phyloP scores from a whole-genome alignment of 108 stramenopile species.

The Conticribra weissflogii region DNA sequence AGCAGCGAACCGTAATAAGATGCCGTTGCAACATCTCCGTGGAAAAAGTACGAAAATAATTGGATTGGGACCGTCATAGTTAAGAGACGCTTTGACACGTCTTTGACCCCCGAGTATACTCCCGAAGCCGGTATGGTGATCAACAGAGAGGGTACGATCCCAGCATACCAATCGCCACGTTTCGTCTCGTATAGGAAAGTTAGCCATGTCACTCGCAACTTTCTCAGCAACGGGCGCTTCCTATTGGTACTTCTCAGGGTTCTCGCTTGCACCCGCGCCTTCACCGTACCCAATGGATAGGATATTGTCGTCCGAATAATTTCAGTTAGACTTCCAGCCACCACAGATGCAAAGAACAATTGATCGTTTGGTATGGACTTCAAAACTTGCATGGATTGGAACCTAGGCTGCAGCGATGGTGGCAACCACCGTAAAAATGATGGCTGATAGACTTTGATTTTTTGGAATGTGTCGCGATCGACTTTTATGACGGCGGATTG shows the following conservation, averaged over 20 bases:
- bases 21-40: constrained; percentile 3
- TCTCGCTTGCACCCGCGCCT: constrained; percentile 69
- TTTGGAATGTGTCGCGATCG: constrained; percentile 43
- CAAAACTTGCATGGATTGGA: constrained; percentile 52
- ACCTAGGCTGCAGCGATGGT: constrained; percentile 43
- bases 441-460: constrained; percentile 32
- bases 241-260: constrained; percentile 31
- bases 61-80: constrained; percentile 40
- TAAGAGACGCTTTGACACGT: constrained; percentile 68
- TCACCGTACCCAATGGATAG: constrained; percentile 79
- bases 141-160: constrained; percentile 69
- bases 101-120: constrained; percentile 78
- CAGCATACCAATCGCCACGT: constrained; percentile 77
- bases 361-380: constrained; percentile 71
- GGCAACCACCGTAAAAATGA: constrained; percentile 40
- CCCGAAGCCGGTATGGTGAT: constrained; percentile 82
- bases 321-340: constrained; percentile 75
- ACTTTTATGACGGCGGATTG: constrained; percentile 29
- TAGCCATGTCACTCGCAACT: constrained; percentile 43
- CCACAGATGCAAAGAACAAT: constrained; percentile 64
- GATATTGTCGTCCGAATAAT: constrained; percentile 67
- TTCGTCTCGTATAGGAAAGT: constrained; percentile 53
- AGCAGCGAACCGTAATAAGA: constrained; percentile 38
- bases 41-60: constrained; percentile 3
- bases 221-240: constrained; percentile 31